Conservation (phyloP, 192 early-diverging fungal species). For the Backusella luteola region DNA sequence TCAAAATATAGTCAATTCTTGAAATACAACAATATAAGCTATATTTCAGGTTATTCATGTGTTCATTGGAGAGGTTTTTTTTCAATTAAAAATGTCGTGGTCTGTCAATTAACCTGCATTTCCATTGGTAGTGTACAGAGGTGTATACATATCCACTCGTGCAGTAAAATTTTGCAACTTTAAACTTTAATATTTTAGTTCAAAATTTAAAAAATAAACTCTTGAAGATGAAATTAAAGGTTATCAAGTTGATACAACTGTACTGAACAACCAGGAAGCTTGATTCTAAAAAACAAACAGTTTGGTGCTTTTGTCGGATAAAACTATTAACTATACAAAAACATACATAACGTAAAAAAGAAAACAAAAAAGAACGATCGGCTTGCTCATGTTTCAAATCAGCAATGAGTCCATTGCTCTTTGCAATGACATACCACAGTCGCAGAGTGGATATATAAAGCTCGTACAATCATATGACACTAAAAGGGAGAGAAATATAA, state of each 20-base stretch:
- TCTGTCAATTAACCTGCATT: too few species aligned
- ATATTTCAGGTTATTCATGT: background rate
- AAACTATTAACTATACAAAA: background rate
- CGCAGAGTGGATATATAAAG: background rate
- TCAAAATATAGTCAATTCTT: background rate
- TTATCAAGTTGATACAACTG: too few species aligned
- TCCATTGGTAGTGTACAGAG: too few species aligned
- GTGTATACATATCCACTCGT: too few species aligned
- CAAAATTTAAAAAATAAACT: too few species aligned
- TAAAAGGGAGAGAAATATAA: background rate
- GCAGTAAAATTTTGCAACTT: too few species aligned
- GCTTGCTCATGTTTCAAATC: background rate
- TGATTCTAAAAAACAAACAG: background rate
- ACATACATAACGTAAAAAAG: background rate
- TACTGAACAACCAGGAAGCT: too few species aligned
- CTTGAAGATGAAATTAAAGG: too few species aligned
- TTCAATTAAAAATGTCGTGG: background rate
- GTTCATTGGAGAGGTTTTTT: background rate
- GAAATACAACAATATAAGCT: background rate
- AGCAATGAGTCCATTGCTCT: background rate
- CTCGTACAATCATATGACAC: background rate
- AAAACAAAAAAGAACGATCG: slow-evolving; percentile 8
- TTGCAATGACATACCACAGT: background rate
- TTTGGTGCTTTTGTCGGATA: background rate
- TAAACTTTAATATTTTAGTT: too few species aligned